These are phyloP conservation scores for Lactuca saligna DNA, from an alignment of 129 eudicot genomes.

Conservation along the genomic window DNA sequence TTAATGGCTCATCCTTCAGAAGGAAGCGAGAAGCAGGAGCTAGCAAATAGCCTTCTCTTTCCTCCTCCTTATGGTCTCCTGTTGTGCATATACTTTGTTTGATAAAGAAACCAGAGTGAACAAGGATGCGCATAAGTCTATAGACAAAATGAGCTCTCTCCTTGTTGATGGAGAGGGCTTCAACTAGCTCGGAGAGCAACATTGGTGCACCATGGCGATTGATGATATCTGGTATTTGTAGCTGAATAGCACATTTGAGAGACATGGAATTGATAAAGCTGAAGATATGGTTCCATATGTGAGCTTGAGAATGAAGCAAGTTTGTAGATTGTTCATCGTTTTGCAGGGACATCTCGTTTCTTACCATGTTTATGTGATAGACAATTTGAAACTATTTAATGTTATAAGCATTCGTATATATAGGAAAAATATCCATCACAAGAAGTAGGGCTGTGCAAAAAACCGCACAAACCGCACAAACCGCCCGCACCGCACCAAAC, in stretches of 20 bases:
- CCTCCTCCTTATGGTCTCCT: background rate
- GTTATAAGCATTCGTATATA: too few relatives aligned
- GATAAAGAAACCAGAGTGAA: slow-evolving; percentile 42
- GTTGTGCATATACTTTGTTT: background rate
- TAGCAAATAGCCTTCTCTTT: slow-evolving; percentile 31
- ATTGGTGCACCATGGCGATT: slow-evolving; percentile 45
- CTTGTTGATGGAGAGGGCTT: slow-evolving; percentile 34
- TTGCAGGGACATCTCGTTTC: slow-evolving; percentile 12
- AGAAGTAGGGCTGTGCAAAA: too few relatives aligned
- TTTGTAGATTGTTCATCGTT: slow-evolving; percentile 18
- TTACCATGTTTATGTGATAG: background rate
- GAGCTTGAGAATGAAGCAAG: slow-evolving; percentile 52
- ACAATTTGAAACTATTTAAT: background rate
- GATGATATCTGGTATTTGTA: slow-evolving; percentile 51
- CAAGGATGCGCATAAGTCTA: slow-evolving; percentile 51
- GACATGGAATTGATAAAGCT: slow-evolving; percentile 54
- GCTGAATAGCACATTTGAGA: slow-evolving; percentile 51
- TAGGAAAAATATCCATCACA: too few relatives aligned
- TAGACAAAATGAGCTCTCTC: slow-evolving; percentile 28
- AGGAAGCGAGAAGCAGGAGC: slow-evolving; percentile 33
- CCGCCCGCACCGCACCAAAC: too few relatives aligned
- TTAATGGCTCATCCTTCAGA: slow-evolving; percentile 25
- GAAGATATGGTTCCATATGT: slow-evolving; percentile 49
- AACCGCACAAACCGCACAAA: too few relatives aligned
- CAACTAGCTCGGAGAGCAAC: slow-evolving; percentile 37